A percentile compares a stretch with the other conserved stretches of the same genome.
Conservation (phyloP, 148 eudicot genomes). For the Rhododendron williamsianum region DNA sequence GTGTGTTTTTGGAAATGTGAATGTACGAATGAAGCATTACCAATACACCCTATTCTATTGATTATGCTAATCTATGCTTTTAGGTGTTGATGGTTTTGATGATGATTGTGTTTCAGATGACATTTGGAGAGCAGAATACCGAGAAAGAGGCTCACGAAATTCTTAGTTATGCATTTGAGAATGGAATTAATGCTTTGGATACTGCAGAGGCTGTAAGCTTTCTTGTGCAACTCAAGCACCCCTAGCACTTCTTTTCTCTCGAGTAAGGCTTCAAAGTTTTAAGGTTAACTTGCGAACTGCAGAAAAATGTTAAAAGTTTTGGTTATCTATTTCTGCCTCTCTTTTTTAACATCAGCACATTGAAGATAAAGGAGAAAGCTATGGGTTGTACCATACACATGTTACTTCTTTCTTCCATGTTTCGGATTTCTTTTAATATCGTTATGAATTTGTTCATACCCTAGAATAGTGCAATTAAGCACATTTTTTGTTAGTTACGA, state of each 20-base stretch:
- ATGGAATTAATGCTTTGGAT: constrained; percentile 75
- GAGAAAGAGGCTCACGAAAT: constrained; percentile 94
- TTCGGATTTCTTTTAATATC: neutral
- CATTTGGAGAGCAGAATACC: constrained; percentile 91
- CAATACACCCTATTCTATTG: neutral
- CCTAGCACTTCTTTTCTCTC: neutral
- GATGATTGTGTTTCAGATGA: constrained; percentile 57
- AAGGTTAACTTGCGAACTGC: neutral
- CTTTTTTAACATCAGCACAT: neutral
- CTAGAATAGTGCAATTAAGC: neutral
- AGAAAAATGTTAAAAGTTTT: neutral
- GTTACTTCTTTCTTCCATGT: neutral
- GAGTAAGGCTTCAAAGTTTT: neutral
- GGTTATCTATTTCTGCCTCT: neutral
- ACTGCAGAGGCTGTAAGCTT: constrained; percentile 81
- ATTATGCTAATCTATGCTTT: neutral
- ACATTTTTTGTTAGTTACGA: neutral
- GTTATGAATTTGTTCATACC: neutral
- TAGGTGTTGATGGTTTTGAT: constrained; percentile 8
- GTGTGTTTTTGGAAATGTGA: neutral
- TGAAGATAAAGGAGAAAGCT: neutral
- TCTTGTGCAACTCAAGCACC: constrained; percentile 6
- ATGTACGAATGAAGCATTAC: neutral
- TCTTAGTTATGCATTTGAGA: constrained; percentile 76
- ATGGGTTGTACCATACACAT: neutral